These are phyloP conservation scores for Adenanthera pavonina DNA, from an alignment of 306 rosid species.

Conservation along the genomic window DNA sequence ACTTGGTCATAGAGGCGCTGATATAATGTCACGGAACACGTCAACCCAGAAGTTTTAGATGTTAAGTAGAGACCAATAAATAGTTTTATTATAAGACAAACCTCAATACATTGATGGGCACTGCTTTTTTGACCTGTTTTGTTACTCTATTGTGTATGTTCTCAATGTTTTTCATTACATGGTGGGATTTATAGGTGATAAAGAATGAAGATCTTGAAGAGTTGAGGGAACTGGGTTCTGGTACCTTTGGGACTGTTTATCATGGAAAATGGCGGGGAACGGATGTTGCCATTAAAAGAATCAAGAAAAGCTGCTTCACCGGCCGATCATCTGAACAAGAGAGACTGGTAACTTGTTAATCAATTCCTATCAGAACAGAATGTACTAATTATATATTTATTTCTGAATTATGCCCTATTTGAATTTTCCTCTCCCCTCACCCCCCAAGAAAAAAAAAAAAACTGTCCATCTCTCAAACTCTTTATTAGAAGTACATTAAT, in stretches of 20 bases:
- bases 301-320: conserved; percentile 65
- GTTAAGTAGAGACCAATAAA: not conserved
- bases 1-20: not conserved
- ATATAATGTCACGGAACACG: not conserved
- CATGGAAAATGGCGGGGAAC: conserved; percentile 80
- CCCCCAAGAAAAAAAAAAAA: not conserved
- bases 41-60: not conserved
- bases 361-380: not conserved
- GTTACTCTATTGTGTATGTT: not conserved
- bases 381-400: not conserved
- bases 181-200: conserved; percentile 50
- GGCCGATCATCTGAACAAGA: conserved; percentile 68
- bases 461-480: not conserved
- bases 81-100: not conserved
- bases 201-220: conserved; percentile 76
- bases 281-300: conserved; percentile 74
- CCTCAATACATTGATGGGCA: not conserved
- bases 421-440: not conserved
- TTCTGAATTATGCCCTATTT: not conserved
- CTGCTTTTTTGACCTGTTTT: conserved; percentile 31
- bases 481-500: not conserved
- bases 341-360: conserved; percentile 52
- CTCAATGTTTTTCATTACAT: conserved; percentile 9
- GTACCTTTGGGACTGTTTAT: conserved; percentile 75
- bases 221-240: conserved; percentile 69